Conservation (phyloP, 805 yeast genomes). For the Pichia eremophila region DNA sequence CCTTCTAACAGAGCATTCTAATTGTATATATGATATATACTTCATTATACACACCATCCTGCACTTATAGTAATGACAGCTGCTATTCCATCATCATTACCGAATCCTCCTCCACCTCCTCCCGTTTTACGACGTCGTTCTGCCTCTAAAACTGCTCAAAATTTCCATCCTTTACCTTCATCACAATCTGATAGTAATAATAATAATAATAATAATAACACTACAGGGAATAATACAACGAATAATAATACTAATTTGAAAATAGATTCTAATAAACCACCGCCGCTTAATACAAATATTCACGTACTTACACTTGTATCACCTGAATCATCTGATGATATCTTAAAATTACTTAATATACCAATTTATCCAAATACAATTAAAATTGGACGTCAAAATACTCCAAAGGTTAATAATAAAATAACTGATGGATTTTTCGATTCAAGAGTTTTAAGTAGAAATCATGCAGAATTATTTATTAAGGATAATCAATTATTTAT, state of each 20-base stretch:
- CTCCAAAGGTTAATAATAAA: conserved; percentile 46
- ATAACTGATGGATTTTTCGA: conserved; percentile 89
- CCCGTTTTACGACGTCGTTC: conserved; percentile 21
- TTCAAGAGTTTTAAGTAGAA: conserved; percentile 83
- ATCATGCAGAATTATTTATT: conserved; percentile 85
- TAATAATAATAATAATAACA: neutral
- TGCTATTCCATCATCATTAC: neutral
- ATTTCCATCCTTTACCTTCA: conserved; percentile 20
- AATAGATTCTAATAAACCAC: neutral
- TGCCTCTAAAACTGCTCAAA: conserved; percentile 25
- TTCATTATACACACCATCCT: too few relatives aligned
- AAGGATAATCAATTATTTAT: conserved; percentile 56
- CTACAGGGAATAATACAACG: conserved; percentile 1
- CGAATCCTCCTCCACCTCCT: neutral
- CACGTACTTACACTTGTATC: conserved; percentile 68
- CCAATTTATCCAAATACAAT: conserved; percentile 78
- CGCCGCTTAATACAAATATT: conserved; percentile 24
- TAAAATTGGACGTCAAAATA: conserved; percentile 85
- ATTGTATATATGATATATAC: too few relatives aligned
- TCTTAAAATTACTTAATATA: conserved; percentile 61
- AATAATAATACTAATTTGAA: too few relatives aligned
- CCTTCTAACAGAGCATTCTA: too few relatives aligned
- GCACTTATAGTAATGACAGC: neutral
- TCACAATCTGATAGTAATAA: neutral
- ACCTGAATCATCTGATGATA: conserved; percentile 59